Evolutionary conservation across 2,329 filamentous ascomycete genomes (phyloP).

Genomic region (Ophiostoma pallidulum): DNA sequence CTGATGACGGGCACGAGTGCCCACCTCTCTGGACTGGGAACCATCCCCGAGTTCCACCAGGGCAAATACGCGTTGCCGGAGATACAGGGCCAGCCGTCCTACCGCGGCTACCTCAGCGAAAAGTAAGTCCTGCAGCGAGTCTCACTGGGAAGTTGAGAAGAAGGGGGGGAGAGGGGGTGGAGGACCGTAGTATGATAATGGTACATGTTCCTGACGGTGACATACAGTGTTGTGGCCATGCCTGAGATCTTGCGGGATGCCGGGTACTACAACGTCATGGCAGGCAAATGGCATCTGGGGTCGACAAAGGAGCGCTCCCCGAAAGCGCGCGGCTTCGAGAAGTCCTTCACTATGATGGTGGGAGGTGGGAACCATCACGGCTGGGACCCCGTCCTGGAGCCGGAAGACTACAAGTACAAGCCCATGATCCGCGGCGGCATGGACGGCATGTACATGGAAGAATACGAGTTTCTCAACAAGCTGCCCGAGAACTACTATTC

Average conservation of each 20-base stretch:
- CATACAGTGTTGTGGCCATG: constrained; percentile 49
- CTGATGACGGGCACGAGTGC: constrained; percentile 56
- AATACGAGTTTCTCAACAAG: constrained; percentile 17
- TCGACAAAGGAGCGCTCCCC: constrained; percentile 31
- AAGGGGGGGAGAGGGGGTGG: too few relatives aligned
- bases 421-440: constrained; percentile 31
- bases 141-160: too few relatives aligned
- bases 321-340: constrained; percentile 43
- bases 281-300: constrained; percentile 56
- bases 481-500: constrained; percentile 41
- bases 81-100: constrained; percentile 40
- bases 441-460: constrained; percentile 30
- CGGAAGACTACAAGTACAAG: too few relatives aligned
- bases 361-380: constrained; percentile 48
- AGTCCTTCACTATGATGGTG: constrained; percentile 49
- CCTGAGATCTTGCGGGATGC: constrained; percentile 49
- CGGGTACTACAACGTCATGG: constrained; percentile 51
- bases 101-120: constrained; percentile 55
- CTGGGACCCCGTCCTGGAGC: not conserved
- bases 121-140: too few relatives aligned
- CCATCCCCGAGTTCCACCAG: constrained; percentile 49
- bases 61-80: too few relatives aligned
- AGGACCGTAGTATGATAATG: too few relatives aligned
- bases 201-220: too few relatives aligned
- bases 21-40: constrained; percentile 48